Conservation (phyloP, 768 basidiomycete species). For the Serendipita indica region DNA sequence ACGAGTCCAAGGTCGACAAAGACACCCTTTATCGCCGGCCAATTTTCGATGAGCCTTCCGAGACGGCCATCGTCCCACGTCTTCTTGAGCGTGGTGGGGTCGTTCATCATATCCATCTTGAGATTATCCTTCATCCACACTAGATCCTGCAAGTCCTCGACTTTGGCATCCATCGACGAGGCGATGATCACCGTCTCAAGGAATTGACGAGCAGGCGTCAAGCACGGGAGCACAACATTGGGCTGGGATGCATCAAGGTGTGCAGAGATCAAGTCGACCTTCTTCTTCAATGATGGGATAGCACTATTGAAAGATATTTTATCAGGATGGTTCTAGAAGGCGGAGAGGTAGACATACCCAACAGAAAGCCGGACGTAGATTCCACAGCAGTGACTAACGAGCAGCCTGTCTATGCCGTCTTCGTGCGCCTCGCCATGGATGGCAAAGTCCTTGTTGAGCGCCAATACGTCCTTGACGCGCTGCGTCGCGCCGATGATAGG, state of each 20-base stretch:
- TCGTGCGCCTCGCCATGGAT: constrained; percentile 2
- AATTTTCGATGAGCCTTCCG: not conserved
- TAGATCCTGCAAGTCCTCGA: constrained; percentile 3
- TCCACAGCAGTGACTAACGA: constrained; percentile 5
- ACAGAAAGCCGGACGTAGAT: constrained; percentile 3
- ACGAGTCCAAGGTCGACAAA: constrained; percentile 2
- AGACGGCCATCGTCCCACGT: not conserved
- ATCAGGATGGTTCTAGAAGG: not conserved
- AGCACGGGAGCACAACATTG: not conserved
- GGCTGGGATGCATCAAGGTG: not conserved
- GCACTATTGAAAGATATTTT: not conserved
- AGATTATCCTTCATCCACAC: constrained; percentile 9
- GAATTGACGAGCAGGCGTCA: constrained; percentile 7
- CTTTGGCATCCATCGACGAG: not conserved
- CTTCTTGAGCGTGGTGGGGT: constrained; percentile 2
- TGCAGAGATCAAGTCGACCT: constrained; percentile 1
- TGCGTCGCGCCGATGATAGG: not conserved
- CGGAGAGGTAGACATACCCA: not conserved
- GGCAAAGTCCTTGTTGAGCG: not conserved
- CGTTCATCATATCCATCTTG: constrained; percentile 1
- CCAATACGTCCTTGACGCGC: not conserved
- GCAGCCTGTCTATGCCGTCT: not conserved
- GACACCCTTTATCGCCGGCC: not conserved
- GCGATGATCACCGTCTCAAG: constrained; percentile 2
- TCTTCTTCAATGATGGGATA: not conserved